A percentile compares a stretch with the other conserved stretches of the same genome.
Evolutionary conservation across 805 yeast species (phyloP).

Genomic region (Clavispora asparagi): DNA sequence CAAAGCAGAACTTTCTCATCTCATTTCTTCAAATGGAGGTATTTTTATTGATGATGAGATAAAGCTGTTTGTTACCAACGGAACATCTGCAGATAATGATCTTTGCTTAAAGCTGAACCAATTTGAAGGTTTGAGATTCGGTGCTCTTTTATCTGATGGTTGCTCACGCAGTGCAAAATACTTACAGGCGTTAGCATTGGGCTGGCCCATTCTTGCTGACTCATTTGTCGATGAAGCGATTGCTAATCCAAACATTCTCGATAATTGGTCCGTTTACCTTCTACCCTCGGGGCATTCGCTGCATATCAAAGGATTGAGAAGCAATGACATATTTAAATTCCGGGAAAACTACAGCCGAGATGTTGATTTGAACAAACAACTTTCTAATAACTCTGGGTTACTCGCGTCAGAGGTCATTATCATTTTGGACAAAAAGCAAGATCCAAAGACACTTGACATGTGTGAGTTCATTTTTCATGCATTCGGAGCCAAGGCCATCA

Average conservation of each 20-base stretch:
- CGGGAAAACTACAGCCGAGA: slow-evolving; percentile 30
- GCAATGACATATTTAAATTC: slow-evolving; percentile 46
- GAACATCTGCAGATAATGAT: slow-evolving; percentile 2
- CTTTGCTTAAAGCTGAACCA: slow-evolving; percentile 4
- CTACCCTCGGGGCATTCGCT: slow-evolving; percentile 71
- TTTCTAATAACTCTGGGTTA: slow-evolving; percentile 32
- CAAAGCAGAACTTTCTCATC: slow-evolving; percentile 23
- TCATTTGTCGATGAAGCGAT: slow-evolving; percentile 51
- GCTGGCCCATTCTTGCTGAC: slow-evolving; percentile 79
- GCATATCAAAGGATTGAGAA: slow-evolving; percentile 37
- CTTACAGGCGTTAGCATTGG: slow-evolving; percentile 68
- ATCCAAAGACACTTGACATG: slow-evolving; percentile 26
- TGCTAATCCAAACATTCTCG: slow-evolving; percentile 18
- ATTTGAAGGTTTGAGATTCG: slow-evolving; percentile 40
- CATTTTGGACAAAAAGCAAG: slow-evolving; percentile 27
- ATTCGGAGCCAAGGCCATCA: slow-evolving; percentile 36
- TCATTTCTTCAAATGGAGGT: slow-evolving; percentile 42
- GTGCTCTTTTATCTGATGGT: slow-evolving; percentile 57
- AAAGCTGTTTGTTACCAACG: slow-evolving; percentile 22
- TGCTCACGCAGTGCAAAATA: slow-evolving; percentile 68
- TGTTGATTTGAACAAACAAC: slow-evolving; percentile 33
- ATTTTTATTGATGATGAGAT: slow-evolving; percentile 32
- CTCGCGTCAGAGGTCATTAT: slow-evolving; percentile 31
- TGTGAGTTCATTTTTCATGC: slow-evolving; percentile 42
- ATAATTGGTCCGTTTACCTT: slow-evolving; percentile 48